Evolutionary conservation across 2,329 filamentous ascomycete species (phyloP).

Genomic region (Alternaria solani): DNA sequence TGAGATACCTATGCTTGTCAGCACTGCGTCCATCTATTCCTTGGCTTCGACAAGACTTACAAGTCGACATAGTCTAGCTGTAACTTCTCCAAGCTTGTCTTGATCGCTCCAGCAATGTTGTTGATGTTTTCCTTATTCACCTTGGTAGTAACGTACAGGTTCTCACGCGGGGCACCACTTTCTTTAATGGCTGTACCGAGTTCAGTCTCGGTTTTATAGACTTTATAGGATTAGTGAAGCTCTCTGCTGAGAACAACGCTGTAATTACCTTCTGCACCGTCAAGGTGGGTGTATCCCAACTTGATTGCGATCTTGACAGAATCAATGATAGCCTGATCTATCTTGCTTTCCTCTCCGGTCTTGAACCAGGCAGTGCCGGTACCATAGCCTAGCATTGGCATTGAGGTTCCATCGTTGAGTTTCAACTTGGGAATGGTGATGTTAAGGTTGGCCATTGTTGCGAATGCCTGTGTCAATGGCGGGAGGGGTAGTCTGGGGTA

Average conservation of each 20-base stretch:
- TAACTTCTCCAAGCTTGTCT: slow-evolving; percentile 66
- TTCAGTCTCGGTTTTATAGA: slow-evolving; percentile 62
- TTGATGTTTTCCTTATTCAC: slow-evolving; percentile 58
- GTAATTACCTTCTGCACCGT: slow-evolving; percentile 72
- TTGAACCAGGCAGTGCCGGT: slow-evolving; percentile 75
- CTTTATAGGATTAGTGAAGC: slow-evolving; percentile 26
- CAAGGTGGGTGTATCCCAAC: slow-evolving; percentile 75
- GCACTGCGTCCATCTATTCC: background rate
- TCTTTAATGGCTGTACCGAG: slow-evolving; percentile 59
- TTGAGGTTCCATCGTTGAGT: slow-evolving; percentile 76
- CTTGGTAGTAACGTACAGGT: slow-evolving; percentile 65
- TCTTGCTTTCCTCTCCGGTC: slow-evolving; percentile 55
- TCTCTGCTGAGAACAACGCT: background rate
- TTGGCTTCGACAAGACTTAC: slow-evolving; percentile 46
- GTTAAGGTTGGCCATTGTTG: slow-evolving; percentile 53
- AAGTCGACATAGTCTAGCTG: slow-evolving; percentile 69
- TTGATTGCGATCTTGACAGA: slow-evolving; percentile 69
- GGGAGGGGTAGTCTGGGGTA: background rate
- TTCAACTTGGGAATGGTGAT: slow-evolving; percentile 67
- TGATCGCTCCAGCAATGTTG: slow-evolving; percentile 65
- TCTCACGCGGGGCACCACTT: slow-evolving; percentile 54
- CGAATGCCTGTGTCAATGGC: background rate
- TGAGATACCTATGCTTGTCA: slow-evolving; percentile 60
- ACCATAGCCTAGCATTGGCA: slow-evolving; percentile 77
- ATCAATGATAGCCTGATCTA: slow-evolving; percentile 67